Conservation (phyloP, 352 stramenopile species). For the Pythium brassicae region DNA sequence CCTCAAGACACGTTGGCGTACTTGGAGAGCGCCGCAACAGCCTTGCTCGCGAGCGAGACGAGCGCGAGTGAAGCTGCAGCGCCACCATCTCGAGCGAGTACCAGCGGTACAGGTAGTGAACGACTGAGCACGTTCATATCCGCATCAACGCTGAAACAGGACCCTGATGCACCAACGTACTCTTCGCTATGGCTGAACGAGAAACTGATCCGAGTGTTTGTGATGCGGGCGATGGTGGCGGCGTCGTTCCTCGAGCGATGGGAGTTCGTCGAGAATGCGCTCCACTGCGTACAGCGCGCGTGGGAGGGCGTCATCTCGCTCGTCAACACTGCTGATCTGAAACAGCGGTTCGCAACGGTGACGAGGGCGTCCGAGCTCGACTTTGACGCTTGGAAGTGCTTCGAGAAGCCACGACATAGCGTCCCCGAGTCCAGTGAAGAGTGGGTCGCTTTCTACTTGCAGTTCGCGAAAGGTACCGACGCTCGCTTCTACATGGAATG, state of each 20-base stretch:
- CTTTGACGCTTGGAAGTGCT: constrained; percentile 61
- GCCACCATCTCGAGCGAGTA: neutral
- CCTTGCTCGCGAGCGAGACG: constrained; percentile 33
- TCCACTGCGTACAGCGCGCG: constrained; percentile 36
- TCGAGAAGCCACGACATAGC: constrained; percentile 18
- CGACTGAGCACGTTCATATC: neutral
- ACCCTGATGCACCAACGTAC: constrained; percentile 10
- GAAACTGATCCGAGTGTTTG: constrained; percentile 50
- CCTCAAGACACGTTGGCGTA: constrained; percentile 47
- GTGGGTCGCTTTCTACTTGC: constrained; percentile 52
- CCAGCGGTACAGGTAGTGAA: too few species aligned
- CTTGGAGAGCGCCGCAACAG: constrained; percentile 45
- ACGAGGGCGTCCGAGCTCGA: constrained; percentile 19
- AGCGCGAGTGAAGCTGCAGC: neutral
- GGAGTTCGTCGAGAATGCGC: constrained; percentile 23
- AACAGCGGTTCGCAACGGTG: constrained; percentile 27
- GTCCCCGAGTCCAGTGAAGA: constrained; percentile 16
- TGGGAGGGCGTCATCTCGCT: constrained; percentile 52
- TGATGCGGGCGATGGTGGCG: constrained; percentile 35
- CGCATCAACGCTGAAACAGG: constrained; percentile 6
- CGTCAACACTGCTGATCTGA: constrained; percentile 37
- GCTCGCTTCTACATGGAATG: constrained; percentile 56
- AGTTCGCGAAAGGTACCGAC: constrained; percentile 26
- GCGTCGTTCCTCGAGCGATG: constrained; percentile 29
- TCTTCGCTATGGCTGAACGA: constrained; percentile 51